A percentile compares a stretch with the other conserved stretches of the same genome.
phyloP scores from a whole-genome alignment of 208 protist species.

The Trypanosoma melophagium region DNA sequence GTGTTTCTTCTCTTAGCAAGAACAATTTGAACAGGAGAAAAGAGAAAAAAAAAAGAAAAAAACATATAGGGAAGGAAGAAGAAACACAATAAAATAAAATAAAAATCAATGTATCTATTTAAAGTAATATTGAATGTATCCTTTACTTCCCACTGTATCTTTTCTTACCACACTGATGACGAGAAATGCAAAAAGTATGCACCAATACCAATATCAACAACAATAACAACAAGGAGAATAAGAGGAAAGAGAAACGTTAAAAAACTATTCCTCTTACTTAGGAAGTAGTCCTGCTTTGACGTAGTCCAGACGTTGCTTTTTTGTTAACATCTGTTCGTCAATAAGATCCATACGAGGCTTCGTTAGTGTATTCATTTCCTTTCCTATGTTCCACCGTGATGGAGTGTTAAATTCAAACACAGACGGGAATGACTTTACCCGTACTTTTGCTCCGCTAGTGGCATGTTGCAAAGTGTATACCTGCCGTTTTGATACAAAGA shows the following conservation, averaged over 20 bases:
- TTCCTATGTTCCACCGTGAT: conserved; percentile 89
- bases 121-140: background rate
- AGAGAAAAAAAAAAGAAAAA: background rate
- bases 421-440: conserved; percentile 88
- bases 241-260: background rate
- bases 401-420: conserved; percentile 85
- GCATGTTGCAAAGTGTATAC: conserved; percentile 91
- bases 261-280: conserved; percentile 45
- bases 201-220: too few species aligned
- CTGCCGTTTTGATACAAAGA: conserved; percentile 87
- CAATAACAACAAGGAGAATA: too few species aligned
- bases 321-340: conserved; percentile 91
- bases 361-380: conserved; percentile 82
- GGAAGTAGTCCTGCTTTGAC: conserved; percentile 85
- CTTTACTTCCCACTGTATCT: too few species aligned
- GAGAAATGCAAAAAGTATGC: too few species aligned
- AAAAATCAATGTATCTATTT: background rate
- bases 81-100: background rate
- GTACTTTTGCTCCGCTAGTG: conserved; percentile 75
- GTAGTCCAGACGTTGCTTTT: conserved; percentile 89
- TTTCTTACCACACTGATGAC: too few species aligned
- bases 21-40: background rate
- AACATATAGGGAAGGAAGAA: background rate
- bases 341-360: conserved; percentile 90
- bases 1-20: background rate